Evolutionary conservation across 345 rosid species (phyloP).

Genomic region (Mallotus nudiflorus): DNA sequence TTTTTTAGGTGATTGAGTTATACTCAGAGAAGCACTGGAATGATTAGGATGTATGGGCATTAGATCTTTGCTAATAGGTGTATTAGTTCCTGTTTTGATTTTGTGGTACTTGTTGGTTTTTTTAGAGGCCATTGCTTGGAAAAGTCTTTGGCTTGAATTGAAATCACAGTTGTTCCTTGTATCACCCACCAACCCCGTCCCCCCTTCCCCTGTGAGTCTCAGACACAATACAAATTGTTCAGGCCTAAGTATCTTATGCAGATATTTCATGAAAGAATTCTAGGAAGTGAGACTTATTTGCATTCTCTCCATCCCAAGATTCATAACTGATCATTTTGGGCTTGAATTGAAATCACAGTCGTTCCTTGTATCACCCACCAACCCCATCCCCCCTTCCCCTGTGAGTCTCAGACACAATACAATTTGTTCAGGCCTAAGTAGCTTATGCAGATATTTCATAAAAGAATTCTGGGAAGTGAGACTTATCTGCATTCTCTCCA

Average conservation of each 20-base stretch:
- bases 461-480: background rate
- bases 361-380: background rate
- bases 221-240: background rate
- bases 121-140: background rate
- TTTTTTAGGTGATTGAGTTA: too few species aligned
- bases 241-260: background rate
- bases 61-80: conserved; percentile 3
- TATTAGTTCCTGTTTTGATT: background rate
- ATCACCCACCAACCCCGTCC: background rate
- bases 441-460: background rate
- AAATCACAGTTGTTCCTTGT: background rate
- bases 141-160: background rate
- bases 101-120: background rate
- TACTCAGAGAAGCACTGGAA: too few species aligned
- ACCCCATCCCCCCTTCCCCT: background rate
- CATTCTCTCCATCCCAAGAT: background rate
- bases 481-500: background rate
- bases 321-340: background rate
- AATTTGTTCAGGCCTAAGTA: background rate
- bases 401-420: background rate
- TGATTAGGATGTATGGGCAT: background rate
- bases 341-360: too few species aligned
- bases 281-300: background rate
- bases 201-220: background rate
- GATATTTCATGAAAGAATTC: background rate